phyloP scores from a whole-genome alignment of 1,284 basidiomycete species.

The Cutaneotrichosporon arboriforme region DNA sequence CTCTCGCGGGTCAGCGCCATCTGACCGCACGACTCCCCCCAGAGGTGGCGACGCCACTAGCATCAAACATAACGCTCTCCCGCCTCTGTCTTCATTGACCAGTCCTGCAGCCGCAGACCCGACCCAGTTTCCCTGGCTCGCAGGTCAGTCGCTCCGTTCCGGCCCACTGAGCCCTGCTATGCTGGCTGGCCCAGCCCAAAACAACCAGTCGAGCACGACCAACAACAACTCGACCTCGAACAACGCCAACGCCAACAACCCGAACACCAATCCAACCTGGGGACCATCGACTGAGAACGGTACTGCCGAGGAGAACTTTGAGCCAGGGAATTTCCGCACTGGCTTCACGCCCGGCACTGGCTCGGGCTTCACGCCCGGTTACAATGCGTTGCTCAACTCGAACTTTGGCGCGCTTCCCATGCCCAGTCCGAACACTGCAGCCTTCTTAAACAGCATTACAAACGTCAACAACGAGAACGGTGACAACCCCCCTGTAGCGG shows the following conservation, averaged over 20 bases:
- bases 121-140: slow-evolving; percentile 64
- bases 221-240: slow-evolving; percentile 3
- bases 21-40: slow-evolving; percentile 49
- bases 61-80: slow-evolving; percentile 57
- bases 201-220: slow-evolving; percentile 10
- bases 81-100: slow-evolving; percentile 76
- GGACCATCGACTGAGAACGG: slow-evolving; percentile 7
- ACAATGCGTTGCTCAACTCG: slow-evolving; percentile 40
- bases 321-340: slow-evolving; percentile 60
- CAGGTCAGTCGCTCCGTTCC: slow-evolving; percentile 65
- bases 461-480: slow-evolving; percentile 51
- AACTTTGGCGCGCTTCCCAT: slow-evolving; percentile 55
- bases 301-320: slow-evolving; percentile 56
- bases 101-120: slow-evolving; percentile 65
- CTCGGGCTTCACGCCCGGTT: slow-evolving; percentile 73
- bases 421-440: slow-evolving; percentile 79
- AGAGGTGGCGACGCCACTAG: slow-evolving; percentile 44
- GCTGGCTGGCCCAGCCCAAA: slow-evolving; percentile 67
- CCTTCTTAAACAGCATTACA: slow-evolving; percentile 87
- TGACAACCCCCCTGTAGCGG: slow-evolving; percentile 14
- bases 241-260: background rate
- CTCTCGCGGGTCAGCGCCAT: slow-evolving; percentile 54
- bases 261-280: slow-evolving; percentile 8
- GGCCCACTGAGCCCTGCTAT: slow-evolving; percentile 92
- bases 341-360: slow-evolving; percentile 62